Conservation (phyloP, 129 eudicot genomes). For the Centaurea solstitialis region DNA sequence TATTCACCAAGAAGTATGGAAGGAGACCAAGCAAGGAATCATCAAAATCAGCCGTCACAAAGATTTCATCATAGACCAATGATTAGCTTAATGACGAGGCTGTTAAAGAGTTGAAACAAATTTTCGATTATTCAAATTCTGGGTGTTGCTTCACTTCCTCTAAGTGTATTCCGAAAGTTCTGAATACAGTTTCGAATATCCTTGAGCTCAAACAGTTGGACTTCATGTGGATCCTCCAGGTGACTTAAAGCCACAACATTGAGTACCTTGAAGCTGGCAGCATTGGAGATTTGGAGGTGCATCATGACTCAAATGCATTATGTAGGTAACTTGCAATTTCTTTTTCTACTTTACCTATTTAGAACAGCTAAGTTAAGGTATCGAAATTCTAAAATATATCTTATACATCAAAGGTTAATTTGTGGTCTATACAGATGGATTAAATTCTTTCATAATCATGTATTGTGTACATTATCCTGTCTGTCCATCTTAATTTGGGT, state of each 20-base stretch:
- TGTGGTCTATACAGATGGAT: background rate
- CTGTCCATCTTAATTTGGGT: background rate
- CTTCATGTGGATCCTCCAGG: background rate
- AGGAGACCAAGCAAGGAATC: conserved; percentile 26
- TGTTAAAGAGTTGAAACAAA: background rate
- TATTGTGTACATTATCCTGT: background rate
- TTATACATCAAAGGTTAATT: background rate
- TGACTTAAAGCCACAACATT: background rate
- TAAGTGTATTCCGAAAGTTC: too few species aligned
- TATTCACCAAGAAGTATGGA: conserved; percentile 34
- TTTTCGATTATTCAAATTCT: background rate
- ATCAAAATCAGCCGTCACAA: background rate
- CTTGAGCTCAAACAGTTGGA: too few species aligned
- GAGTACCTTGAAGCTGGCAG: background rate
- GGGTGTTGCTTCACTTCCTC: background rate
- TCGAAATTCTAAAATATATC: background rate
- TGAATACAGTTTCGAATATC: background rate
- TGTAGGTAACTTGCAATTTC: background rate
- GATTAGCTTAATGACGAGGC: background rate
- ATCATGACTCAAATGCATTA: background rate
- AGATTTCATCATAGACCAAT: background rate
- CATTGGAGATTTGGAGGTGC: background rate
- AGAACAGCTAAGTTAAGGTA: background rate
- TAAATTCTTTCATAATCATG: background rate
- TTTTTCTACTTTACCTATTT: background rate